Percentiles rank a stretch among this genome's conserved stretches.
phyloP scores from a whole-genome alignment of 179 eudicot species.

The Actinidia polygama region DNA sequence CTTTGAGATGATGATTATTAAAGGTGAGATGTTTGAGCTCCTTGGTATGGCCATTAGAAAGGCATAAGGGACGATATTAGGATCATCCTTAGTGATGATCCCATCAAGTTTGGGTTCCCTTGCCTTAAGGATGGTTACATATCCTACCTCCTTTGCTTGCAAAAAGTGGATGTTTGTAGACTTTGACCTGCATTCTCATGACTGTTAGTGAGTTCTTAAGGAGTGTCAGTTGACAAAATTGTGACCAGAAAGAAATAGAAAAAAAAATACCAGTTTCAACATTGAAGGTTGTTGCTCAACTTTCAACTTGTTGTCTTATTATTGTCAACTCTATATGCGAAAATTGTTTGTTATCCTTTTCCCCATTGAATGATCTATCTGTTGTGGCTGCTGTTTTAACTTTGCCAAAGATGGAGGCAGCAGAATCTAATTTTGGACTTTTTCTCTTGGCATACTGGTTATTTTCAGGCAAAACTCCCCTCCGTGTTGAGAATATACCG shows the following conservation, averaged over 20 bases:
- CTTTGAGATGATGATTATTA: background rate
- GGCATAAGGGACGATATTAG: background rate
- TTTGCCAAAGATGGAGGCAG: background rate
- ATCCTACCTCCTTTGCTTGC: background rate
- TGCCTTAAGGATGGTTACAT: background rate
- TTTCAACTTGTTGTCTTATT: background rate
- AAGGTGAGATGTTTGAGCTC: background rate
- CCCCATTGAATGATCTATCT: background rate
- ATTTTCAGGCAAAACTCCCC: slow-evolving; percentile 89
- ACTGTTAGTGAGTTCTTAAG: background rate
- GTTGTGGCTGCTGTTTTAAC: background rate
- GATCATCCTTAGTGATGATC: background rate
- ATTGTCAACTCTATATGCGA: background rate
- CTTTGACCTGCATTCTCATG: background rate
- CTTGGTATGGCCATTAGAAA: background rate
- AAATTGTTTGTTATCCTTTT: background rate
- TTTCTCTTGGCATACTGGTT: slow-evolving; percentile 22
- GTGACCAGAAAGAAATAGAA: no score
- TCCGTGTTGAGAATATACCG: slow-evolving; percentile 90
- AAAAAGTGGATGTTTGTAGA: background rate
- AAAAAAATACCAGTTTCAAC: background rate
- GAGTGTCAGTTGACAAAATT: background rate
- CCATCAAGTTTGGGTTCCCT: background rate
- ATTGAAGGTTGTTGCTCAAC: background rate
- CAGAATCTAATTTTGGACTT: slow-evolving; percentile 6